phyloP scores from a whole-genome alignment of 2,329 filamentous ascomycete genomes.

The Nemania sp. region DNA sequence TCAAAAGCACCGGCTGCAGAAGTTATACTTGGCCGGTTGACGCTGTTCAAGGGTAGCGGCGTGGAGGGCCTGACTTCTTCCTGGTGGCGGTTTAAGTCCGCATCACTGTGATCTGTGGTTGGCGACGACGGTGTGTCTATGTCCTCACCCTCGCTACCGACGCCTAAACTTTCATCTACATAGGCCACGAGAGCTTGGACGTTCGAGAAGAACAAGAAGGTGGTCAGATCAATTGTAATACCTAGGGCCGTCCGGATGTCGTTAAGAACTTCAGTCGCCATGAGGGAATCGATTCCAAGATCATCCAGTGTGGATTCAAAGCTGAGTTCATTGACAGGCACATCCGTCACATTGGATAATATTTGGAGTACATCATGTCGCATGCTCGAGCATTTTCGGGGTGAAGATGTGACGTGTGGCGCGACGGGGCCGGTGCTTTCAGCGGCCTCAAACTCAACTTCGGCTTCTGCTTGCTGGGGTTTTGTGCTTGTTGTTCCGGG shows the following conservation, averaged over 20 bases:
- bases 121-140: slow-evolving; percentile 4
- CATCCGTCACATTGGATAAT: slow-evolving; percentile 29
- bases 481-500: neutral
- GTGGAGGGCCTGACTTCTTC: neutral
- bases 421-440: neutral
- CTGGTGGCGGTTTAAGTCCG: neutral
- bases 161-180: slow-evolving; percentile 20
- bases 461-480: neutral
- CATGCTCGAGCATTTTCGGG: slow-evolving; percentile 9
- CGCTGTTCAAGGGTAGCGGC: neutral
- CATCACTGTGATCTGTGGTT: slow-evolving; percentile 1
- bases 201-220: slow-evolving; percentile 24
- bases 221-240: slow-evolving; percentile 26
- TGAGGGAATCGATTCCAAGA: slow-evolving; percentile 30
- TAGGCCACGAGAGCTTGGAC: slow-evolving; percentile 20
- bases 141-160: slow-evolving; percentile 5
- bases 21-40: neutral
- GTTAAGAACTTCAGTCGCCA: slow-evolving; percentile 31
- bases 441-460: neutral
- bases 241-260: slow-evolving; percentile 23
- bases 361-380: slow-evolving; percentile 21
- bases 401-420: neutral
- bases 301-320: slow-evolving; percentile 22
- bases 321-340: slow-evolving; percentile 23
- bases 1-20: slow-evolving; percentile 5